A percentile compares a stretch with the other conserved stretches of the same genome.
phyloP scores from a whole-genome alignment of 2,329 filamentous ascomycete species.

The Trichoderma sp. region DNA sequence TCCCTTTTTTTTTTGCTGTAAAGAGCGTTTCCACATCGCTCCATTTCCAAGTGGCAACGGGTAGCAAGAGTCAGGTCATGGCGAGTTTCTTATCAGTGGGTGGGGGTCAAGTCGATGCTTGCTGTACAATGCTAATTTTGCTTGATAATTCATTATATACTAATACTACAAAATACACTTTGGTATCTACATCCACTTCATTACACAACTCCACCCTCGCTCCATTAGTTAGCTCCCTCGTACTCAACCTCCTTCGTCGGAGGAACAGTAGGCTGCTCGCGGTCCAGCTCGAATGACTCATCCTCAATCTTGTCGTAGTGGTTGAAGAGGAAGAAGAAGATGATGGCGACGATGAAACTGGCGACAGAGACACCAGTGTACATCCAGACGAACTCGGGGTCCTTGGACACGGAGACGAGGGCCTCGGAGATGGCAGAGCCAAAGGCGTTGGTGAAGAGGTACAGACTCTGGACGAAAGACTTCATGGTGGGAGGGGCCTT shows the following conservation, averaged over 20 bases:
- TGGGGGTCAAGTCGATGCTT: not conserved
- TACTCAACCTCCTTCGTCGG: constrained; percentile 17
- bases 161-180: constrained; percentile 8
- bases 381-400: constrained; percentile 69
- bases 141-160: constrained; percentile 1
- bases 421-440: constrained; percentile 63
- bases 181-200: constrained; percentile 5
- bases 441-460: constrained; percentile 60
- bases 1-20: not conserved
- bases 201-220: not conserved
- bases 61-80: constrained; percentile 15
- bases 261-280: constrained; percentile 30
- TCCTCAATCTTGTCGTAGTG: constrained; percentile 44
- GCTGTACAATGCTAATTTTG: not conserved
- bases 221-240: constrained; percentile 5
- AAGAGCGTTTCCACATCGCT: not conserved
- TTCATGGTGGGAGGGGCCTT: constrained; percentile 72
- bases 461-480: constrained; percentile 61
- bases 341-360: constrained; percentile 49
- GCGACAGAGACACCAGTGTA: constrained; percentile 59
- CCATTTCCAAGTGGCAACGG: not conserved
- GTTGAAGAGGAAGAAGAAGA: constrained; percentile 52
- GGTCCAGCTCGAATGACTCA: constrained; percentile 43
- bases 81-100: not conserved
- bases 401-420: constrained; percentile 59